Conservation (phyloP, 1,139 yeast species). For the Pichia sp. region DNA sequence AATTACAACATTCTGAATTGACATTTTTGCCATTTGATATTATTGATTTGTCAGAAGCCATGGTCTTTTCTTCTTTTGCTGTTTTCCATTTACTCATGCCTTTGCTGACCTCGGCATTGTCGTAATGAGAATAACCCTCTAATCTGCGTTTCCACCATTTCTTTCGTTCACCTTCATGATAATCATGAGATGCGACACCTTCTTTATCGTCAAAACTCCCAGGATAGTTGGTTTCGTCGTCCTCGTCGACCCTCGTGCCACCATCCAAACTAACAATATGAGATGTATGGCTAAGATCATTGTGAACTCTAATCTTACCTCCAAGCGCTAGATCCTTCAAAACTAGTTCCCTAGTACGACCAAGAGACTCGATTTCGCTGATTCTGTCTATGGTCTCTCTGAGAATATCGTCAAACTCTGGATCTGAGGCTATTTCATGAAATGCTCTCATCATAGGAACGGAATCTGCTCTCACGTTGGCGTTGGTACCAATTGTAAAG, state of each 20-base stretch:
- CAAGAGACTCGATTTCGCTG: constrained; percentile 66
- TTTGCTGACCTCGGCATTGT: too few species aligned
- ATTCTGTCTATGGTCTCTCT: constrained; percentile 67
- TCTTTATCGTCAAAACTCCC: constrained; percentile 11
- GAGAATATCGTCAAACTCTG: constrained; percentile 63
- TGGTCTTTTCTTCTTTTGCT: too few species aligned
- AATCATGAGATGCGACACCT: constrained; percentile 28
- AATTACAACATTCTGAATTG: too few species aligned
- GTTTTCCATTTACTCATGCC: too few species aligned
- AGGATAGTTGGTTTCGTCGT: background rate
- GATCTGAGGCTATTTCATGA: constrained; percentile 65
- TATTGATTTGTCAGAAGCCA: too few species aligned
- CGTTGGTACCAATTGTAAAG: constrained; percentile 68
- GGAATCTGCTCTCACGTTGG: constrained; percentile 72
- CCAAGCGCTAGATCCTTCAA: constrained; percentile 62
- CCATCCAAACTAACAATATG: background rate
- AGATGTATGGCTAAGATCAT: background rate
- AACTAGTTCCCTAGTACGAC: constrained; percentile 75
- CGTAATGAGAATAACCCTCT: constrained; percentile 22
- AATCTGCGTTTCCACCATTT: constrained; percentile 41
- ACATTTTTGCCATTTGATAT: too few species aligned
- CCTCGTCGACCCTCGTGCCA: background rate
- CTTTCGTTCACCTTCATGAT: constrained; percentile 30
- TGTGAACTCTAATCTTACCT: constrained; percentile 31
- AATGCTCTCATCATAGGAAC: constrained; percentile 90